Evolutionary conservation across 768 basidiomycete genomes (phyloP).

Genomic region (Tulasnella sp.): DNA sequence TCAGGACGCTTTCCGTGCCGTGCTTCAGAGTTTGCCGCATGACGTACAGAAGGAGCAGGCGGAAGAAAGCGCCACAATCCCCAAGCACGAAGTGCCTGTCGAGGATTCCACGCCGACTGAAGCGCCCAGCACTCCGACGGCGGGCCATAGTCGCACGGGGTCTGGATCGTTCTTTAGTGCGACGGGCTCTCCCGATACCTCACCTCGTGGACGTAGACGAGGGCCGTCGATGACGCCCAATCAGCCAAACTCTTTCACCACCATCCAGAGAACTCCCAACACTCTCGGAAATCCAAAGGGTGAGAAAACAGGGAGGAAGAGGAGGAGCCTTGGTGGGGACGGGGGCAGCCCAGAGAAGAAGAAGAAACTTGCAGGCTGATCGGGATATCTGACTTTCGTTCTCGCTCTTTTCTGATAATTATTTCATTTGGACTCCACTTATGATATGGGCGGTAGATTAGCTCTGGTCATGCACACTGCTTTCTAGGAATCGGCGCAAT

Average conservation of each 20-base stretch:
- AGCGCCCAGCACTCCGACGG: not conserved
- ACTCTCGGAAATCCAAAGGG: not conserved
- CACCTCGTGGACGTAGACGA: not conserved
- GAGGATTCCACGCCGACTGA: not conserved
- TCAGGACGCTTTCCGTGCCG: constrained; percentile 52
- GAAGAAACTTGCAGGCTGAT: not conserved
- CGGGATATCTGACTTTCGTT: too few relatives aligned
- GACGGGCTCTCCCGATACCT: not conserved
- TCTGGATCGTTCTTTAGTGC: not conserved
- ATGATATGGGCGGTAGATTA: too few relatives aligned
- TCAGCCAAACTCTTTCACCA: constrained; percentile 2
- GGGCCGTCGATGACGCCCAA: not conserved
- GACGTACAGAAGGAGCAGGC: not conserved
- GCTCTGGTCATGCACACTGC: too few relatives aligned
- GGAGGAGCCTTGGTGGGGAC: not conserved
- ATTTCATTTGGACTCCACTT: too few relatives aligned
- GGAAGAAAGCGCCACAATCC: not conserved
- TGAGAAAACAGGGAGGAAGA: too few relatives aligned
- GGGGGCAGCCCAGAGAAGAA: not conserved
- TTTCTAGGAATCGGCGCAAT: too few relatives aligned
- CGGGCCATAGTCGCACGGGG: not conserved
- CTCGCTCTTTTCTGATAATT: too few relatives aligned
- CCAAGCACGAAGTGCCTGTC: not conserved
- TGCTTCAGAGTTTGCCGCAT: constrained; percentile 24
- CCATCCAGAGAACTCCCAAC: not conserved